Conservation (phyloP, 2,329 filamentous ascomycete genomes). For the Hymenotorrendiella dingleyae region DNA sequence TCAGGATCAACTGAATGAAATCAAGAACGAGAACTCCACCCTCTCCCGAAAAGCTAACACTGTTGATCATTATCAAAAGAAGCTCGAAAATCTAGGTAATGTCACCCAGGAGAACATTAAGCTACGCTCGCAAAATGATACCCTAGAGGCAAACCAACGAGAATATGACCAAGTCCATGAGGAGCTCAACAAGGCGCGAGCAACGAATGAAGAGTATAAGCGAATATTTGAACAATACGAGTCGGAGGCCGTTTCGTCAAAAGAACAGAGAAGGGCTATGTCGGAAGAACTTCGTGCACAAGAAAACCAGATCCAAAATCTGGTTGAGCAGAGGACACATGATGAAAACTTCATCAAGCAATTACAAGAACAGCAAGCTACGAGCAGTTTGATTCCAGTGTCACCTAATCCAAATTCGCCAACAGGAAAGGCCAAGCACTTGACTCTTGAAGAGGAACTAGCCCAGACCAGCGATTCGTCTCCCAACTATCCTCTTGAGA, state of each 20-base stretch:
- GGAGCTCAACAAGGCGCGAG: slow-evolving; percentile 28
- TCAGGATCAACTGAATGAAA: slow-evolving; percentile 53
- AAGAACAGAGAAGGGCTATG: slow-evolving; percentile 40
- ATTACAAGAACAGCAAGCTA: slow-evolving; percentile 48
- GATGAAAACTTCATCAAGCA: slow-evolving; percentile 43
- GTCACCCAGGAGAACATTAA: slow-evolving; percentile 51
- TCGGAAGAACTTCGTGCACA: slow-evolving; percentile 36
- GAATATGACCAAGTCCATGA: slow-evolving; percentile 27
- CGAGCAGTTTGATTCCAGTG: slow-evolving; percentile 8
- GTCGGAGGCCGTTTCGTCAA: slow-evolving; percentile 28
- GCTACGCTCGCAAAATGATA: slow-evolving; percentile 48
- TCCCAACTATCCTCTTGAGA: slow-evolving; percentile 43
- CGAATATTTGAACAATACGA: slow-evolving; percentile 32
- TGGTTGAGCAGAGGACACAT: slow-evolving; percentile 36
- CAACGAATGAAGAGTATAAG: slow-evolving; percentile 34
- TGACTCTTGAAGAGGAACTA: slow-evolving; percentile 56
- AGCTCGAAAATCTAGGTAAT: slow-evolving; percentile 51
- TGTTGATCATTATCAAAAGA: slow-evolving; percentile 56
- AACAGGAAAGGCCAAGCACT: slow-evolving; percentile 13
- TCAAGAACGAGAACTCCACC: slow-evolving; percentile 52
- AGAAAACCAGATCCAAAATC: slow-evolving; percentile 21
- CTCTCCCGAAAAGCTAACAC: slow-evolving; percentile 58
- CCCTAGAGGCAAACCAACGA: slow-evolving; percentile 43
- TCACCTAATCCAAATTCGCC: slow-evolving; percentile 19
- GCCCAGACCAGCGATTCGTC: slow-evolving; percentile 33